phyloP scores from a whole-genome alignment of 2,329 filamentous ascomycete genomes.

The Talaromyces sp. region DNA sequence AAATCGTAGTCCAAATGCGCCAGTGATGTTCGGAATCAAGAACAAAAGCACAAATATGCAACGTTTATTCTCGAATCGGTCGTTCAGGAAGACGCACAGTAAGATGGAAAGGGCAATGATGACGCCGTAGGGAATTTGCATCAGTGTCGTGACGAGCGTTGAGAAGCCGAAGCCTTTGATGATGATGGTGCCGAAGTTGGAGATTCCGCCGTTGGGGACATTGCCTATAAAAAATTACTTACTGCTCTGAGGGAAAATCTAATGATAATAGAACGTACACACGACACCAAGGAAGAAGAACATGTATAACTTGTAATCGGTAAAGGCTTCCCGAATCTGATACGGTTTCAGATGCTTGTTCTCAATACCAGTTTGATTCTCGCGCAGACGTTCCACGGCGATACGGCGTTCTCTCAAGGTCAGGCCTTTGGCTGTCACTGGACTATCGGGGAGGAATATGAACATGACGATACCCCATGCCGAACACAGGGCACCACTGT shows the following conservation, averaged over 20 bases:
- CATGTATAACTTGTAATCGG: constrained; percentile 58
- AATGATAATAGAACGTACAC: constrained; percentile 24
- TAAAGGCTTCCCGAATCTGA: constrained; percentile 55
- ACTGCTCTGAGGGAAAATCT: background rate
- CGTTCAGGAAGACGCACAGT: constrained; percentile 47
- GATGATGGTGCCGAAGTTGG: constrained; percentile 57
- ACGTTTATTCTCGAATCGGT: constrained; percentile 47
- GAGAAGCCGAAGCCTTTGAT: constrained; percentile 57
- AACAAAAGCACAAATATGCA: constrained; percentile 55
- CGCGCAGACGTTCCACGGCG: constrained; percentile 53
- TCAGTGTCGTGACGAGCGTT: constrained; percentile 51
- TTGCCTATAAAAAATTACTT: constrained; percentile 35
- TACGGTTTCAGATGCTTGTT: constrained; percentile 54
- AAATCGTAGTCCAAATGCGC: constrained; percentile 56
- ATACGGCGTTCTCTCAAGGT: constrained; percentile 51
- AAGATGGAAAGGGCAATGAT: constrained; percentile 52
- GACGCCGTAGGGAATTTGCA: constrained; percentile 51
- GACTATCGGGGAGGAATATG: constrained; percentile 56
- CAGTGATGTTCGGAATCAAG: constrained; percentile 57
- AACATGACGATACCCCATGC: constrained; percentile 58
- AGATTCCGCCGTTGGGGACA: constrained; percentile 55
- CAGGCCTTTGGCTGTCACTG: constrained; percentile 53
- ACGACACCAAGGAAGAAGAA: constrained; percentile 53
- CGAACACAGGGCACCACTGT: constrained; percentile 51
- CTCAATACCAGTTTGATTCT: constrained; percentile 59